Percentiles rank a stretch among this genome's conserved stretches.
Conservation (phyloP, 192 early-diverging fungal species). For the Coemansia sp. region DNA sequence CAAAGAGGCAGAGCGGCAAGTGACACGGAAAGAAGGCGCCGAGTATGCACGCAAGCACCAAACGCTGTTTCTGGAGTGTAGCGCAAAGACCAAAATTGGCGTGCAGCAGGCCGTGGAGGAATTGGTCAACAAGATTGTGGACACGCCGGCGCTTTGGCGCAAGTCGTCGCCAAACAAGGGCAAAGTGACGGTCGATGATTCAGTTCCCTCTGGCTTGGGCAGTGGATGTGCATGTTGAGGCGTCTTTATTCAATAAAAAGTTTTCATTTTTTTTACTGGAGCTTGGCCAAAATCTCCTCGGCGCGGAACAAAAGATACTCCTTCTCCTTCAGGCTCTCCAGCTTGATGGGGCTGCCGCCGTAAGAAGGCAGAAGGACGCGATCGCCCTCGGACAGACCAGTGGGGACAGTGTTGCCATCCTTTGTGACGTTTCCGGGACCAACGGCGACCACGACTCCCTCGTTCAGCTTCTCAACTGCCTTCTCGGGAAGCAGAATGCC, state of each 20-base stretch:
- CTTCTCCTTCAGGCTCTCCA: constrained; percentile 65
- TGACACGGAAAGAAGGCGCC: constrained; percentile 83
- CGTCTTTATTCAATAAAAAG: neutral
- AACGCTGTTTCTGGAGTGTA: constrained; percentile 93
- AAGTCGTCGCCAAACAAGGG: constrained; percentile 40
- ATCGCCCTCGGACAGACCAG: constrained; percentile 86
- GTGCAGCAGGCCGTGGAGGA: constrained; percentile 94
- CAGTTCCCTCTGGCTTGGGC: constrained; percentile 35
- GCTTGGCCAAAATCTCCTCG: constrained; percentile 92
- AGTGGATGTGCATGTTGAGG: constrained; percentile 35
- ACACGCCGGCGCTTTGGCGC: constrained; percentile 68
- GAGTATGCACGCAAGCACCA: constrained; percentile 87
- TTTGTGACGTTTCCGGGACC: constrained; percentile 89
- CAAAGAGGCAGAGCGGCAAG: constrained; percentile 70
- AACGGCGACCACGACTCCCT: constrained; percentile 90
- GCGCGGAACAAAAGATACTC: constrained; percentile 93
- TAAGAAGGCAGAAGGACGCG: constrained; percentile 93
- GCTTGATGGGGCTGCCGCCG: constrained; percentile 92
- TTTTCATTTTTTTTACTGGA: constrained; percentile 41
- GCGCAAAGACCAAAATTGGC: constrained; percentile 90
- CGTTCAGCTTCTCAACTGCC: constrained; percentile 96
- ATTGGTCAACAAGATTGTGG: constrained; percentile 82
- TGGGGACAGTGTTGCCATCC: constrained; percentile 77
- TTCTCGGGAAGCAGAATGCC: constrained; percentile 98
- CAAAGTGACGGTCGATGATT: constrained; percentile 39